A percentile compares a stretch with the other conserved stretches of the same genome.
These are phyloP conservation scores for Polysphondylium violaceum DNA, from an alignment of 78 protist genomes.

Conservation along the genomic window DNA sequence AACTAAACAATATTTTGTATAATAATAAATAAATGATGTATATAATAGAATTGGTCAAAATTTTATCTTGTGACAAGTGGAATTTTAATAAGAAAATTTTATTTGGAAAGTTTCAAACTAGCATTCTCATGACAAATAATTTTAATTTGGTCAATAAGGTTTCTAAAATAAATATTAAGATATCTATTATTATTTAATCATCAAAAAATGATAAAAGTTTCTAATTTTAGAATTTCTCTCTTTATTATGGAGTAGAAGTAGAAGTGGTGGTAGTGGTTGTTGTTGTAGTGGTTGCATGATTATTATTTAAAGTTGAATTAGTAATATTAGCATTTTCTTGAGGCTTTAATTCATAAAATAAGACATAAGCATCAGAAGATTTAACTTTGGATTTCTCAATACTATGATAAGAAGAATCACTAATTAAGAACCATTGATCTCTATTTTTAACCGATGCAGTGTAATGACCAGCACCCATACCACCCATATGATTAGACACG, in stretches of 20 bases:
- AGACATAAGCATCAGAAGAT: constrained; percentile 85
- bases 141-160: too few species aligned
- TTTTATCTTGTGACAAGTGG: too few species aligned
- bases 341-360: constrained; percentile 74
- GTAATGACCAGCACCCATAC: constrained; percentile 95
- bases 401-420: constrained; percentile 75
- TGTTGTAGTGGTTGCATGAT: not conserved
- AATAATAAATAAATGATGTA: too few species aligned
- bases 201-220: too few species aligned
- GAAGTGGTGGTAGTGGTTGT: not conserved
- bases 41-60: too few species aligned
- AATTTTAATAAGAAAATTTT: too few species aligned
- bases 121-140: too few species aligned
- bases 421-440: constrained; percentile 83
- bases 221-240: not conserved
- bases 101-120: too few species aligned
- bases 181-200: too few species aligned
- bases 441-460: constrained; percentile 88
- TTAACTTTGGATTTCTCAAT: constrained; percentile 33
- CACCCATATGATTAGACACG: constrained; percentile 91
- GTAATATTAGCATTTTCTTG: constrained; percentile 33
- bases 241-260: not conserved
- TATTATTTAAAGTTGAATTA: too few species aligned
- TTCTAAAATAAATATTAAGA: too few species aligned
- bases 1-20: too few species aligned